These are phyloP conservation scores for Malus hybrid DNA, from an alignment of 331 rosid species.

Conservation along the genomic window DNA sequence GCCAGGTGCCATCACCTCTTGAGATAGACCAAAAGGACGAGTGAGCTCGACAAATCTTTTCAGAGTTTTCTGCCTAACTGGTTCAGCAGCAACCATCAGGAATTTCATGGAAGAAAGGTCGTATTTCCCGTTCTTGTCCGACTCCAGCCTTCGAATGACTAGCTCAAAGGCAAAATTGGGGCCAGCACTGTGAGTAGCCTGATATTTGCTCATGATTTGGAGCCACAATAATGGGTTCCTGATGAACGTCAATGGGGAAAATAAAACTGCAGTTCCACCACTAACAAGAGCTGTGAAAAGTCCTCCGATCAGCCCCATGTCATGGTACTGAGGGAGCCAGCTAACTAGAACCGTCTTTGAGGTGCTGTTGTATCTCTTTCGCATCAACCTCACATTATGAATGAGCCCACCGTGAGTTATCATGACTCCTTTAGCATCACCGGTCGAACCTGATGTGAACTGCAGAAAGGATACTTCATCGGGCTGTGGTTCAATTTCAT, in stretches of 20 bases:
- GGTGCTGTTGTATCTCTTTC: slow-evolving; percentile 64
- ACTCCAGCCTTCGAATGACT: slow-evolving; percentile 63
- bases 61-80: slow-evolving; percentile 73
- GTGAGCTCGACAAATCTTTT: slow-evolving; percentile 76
- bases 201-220: slow-evolving; percentile 65
- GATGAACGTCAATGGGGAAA: slow-evolving; percentile 82
- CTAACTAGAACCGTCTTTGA: slow-evolving; percentile 75
- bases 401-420: slow-evolving; percentile 83
- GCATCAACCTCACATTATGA: slow-evolving; percentile 83
- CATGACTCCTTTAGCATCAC: slow-evolving; percentile 93
- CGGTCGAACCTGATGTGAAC: slow-evolving; percentile 88
- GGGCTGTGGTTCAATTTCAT: slow-evolving; percentile 48
- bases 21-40: slow-evolving; percentile 55
- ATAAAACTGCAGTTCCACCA: slow-evolving; percentile 71
- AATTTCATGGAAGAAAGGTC: slow-evolving; percentile 76
- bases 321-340: slow-evolving; percentile 98
- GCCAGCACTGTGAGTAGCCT: slow-evolving; percentile 91
- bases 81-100: slow-evolving; percentile 96
- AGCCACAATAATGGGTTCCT: slow-evolving; percentile 87
- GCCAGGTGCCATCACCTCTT: slow-evolving; percentile 83
- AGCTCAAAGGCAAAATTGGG: slow-evolving; percentile 92
- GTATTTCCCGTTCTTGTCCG: slow-evolving; percentile 34
- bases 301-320: slow-evolving; percentile 97
- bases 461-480: slow-evolving; percentile 67
- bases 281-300: slow-evolving; percentile 80